Conservation (phyloP, 345 rosid species). For the Stellera chamaejasme region DNA sequence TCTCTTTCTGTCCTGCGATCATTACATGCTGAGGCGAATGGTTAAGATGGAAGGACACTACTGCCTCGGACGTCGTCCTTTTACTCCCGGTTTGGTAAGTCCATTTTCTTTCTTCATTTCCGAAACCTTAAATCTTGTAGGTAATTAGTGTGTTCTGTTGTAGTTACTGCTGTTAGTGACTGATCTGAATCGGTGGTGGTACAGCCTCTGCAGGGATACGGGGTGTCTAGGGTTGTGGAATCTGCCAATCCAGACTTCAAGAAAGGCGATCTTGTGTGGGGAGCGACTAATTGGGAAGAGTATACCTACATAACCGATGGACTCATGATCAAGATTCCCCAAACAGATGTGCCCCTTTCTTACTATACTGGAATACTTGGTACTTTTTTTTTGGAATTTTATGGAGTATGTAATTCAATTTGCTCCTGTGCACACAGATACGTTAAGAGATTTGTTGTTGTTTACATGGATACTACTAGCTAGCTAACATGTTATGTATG, state of each 20-base stretch:
- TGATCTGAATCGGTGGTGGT: neutral
- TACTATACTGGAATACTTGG: conserved; percentile 62
- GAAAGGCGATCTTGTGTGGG: conserved; percentile 55
- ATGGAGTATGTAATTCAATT: too few species aligned
- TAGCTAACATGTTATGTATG: too few species aligned
- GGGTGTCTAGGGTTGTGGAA: conserved; percentile 51
- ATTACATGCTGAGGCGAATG: conserved; percentile 41
- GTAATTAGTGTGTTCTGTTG: too few species aligned
- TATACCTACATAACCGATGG: conserved; percentile 33
- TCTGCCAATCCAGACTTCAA: conserved; percentile 44
- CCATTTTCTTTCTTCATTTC: neutral
- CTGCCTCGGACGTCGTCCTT: conserved; percentile 11
- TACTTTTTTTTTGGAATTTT: conserved; percentile 10
- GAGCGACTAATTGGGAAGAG: conserved; percentile 59
- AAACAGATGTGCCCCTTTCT: conserved; percentile 48
- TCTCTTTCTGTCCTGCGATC: conserved; percentile 49
- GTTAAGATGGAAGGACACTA: conserved; percentile 11
- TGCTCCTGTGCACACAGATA: neutral
- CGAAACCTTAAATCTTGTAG: neutral
- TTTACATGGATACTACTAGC: too few species aligned
- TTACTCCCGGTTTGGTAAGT: conserved; percentile 17
- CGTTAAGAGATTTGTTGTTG: neutral
- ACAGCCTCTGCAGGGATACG: conserved; percentile 50
- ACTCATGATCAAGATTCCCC: conserved; percentile 32
- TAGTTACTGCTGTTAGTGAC: neutral